Evolutionary conservation across 306 rosid genomes (phyloP), one percentile per base, ranked within the genome.

Genomic region (Argentina anserina): DNA sequence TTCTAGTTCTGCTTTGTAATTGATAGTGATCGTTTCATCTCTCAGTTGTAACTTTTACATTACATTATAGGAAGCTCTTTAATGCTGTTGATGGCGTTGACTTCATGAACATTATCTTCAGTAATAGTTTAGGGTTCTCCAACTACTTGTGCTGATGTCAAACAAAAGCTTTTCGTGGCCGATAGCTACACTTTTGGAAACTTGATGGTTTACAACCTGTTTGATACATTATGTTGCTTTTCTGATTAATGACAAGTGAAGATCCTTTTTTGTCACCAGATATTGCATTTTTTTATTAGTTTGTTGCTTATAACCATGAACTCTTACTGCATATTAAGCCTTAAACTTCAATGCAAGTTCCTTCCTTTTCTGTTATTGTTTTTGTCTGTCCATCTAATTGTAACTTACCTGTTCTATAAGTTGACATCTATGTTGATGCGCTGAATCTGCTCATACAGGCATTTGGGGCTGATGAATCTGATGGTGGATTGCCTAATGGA

Each of bases 401-500:
- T 55, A 25, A 29, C 26, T 20, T 40, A 56, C 50, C 4, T 28
- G 66, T 26, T 71, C 34, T 28, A 25, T 40, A 56, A 40, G 36
- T 71, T 53, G 74, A 70, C 49, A 14, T 70, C 37, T 23, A 52
- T 4, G 36, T 53, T 70, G 47, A 41, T 40, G 65, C 68, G 28
- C n/a, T n/a, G n/a, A n/a, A n/a, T n/a, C n/a, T n/a, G n/a, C 45
- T 66, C 71, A 39, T 80, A 74, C 86, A 91, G 97, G 83, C 90
- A 67, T 84, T 86, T 81, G 92, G 90, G 45, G 90, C 79, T 76
- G 96, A 91, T 68, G 97, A 88, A 75, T 90, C 89, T 2, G 97
- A 90, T 73, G 96, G 75, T 77, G 97, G 92, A 80, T 87, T 96
- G 23, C 85, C 97, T 23, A 88, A 80, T 70, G 87, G 90, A 75